These are phyloP conservation scores for Pythium brachiatum DNA, from an alignment of 352 stramenopile genomes.

Conservation along the genomic window DNA sequence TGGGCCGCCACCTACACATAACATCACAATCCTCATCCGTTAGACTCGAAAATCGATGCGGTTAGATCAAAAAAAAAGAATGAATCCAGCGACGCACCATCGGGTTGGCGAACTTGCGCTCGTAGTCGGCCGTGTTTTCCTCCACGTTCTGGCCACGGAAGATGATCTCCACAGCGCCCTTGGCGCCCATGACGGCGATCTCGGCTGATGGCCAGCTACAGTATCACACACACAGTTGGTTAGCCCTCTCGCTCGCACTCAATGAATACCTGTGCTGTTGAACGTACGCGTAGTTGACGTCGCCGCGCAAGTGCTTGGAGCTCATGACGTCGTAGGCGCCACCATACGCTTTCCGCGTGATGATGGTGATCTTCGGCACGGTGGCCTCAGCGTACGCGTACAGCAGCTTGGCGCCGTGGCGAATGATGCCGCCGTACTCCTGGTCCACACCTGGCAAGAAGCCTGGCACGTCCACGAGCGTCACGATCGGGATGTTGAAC, in stretches of 20 bases:
- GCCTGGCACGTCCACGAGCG: conserved; percentile 98
- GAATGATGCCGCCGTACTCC: conserved; percentile 93
- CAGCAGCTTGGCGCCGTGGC: conserved; percentile 96
- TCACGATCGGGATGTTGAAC: conserved; percentile 99
- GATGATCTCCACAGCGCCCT: conserved; percentile 98
- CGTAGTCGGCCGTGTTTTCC: conserved; percentile 95
- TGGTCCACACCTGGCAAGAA: conserved; percentile 97
- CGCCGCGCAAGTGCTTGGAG: conserved; percentile 96
- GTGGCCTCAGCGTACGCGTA: conserved; percentile 98
- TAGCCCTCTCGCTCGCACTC: too few species aligned
- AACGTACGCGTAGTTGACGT: conserved; percentile 96
- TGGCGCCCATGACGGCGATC: conserved; percentile 91
- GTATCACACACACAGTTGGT: too few species aligned
- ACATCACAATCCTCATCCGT: too few species aligned
- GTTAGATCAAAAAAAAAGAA: too few species aligned
- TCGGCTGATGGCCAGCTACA: conserved; percentile 71
- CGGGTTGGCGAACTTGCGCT: conserved; percentile 95
- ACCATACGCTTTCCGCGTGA: conserved; percentile 98
- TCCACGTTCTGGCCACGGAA: conserved; percentile 96
- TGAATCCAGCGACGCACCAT: conserved; percentile 71
- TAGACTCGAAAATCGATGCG: too few species aligned
- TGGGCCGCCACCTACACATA: conserved; percentile 86
- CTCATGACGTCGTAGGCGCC: conserved; percentile 99
- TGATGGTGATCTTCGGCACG: conserved; percentile 98
- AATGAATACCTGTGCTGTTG: too few species aligned